Conservation (phyloP, 164 flowering plant genomes). For the grape (Vitis vinifera) region DNA sequence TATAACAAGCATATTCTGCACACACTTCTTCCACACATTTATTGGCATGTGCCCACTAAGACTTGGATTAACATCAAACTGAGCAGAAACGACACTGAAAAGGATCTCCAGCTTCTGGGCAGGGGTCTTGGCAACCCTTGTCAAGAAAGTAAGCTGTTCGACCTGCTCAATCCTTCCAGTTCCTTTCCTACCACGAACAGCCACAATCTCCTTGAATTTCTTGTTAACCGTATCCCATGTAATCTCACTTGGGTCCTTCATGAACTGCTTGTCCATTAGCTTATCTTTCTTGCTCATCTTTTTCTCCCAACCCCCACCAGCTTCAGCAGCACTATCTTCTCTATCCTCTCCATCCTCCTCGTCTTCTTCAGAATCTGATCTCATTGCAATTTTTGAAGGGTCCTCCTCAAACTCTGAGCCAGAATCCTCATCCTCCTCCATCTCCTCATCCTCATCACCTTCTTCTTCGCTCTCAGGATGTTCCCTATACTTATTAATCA, state of each 20-base stretch:
- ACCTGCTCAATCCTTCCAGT: slow-evolving; percentile 93
- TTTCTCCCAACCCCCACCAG: slow-evolving; percentile 57
- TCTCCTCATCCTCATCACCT: slow-evolving; percentile 23
- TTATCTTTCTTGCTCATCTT: slow-evolving; percentile 74
- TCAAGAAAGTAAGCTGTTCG: slow-evolving; percentile 88
- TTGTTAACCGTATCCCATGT: slow-evolving; percentile 89
- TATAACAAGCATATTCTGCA: slow-evolving; percentile 61
- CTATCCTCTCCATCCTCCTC: slow-evolving; percentile 26
- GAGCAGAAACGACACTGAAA: slow-evolving; percentile 84
- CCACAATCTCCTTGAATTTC: slow-evolving; percentile 75
- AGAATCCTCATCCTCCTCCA: slow-evolving; percentile 39
- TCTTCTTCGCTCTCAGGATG: slow-evolving; percentile 75
- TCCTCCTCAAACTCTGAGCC: slow-evolving; percentile 53
- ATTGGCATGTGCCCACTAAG: slow-evolving; percentile 92
- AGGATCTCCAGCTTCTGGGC: slow-evolving; percentile 97
- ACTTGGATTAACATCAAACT: slow-evolving; percentile 92
- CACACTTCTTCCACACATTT: slow-evolving; percentile 89
- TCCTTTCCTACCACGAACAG: slow-evolving; percentile 93
- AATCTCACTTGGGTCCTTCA: slow-evolving; percentile 74
- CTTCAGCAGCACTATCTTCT: slow-evolving; percentile 11
- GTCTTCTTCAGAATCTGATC: slow-evolving; percentile 28
- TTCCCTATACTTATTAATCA: slow-evolving; percentile 69
- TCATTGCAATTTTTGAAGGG: slow-evolving; percentile 14
- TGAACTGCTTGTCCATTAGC: slow-evolving; percentile 76
- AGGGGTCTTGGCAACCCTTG: slow-evolving; percentile 90